Evolutionary conservation across 345 rosid genomes (phyloP).

Genomic region (Sisymbrium altissimum): DNA sequence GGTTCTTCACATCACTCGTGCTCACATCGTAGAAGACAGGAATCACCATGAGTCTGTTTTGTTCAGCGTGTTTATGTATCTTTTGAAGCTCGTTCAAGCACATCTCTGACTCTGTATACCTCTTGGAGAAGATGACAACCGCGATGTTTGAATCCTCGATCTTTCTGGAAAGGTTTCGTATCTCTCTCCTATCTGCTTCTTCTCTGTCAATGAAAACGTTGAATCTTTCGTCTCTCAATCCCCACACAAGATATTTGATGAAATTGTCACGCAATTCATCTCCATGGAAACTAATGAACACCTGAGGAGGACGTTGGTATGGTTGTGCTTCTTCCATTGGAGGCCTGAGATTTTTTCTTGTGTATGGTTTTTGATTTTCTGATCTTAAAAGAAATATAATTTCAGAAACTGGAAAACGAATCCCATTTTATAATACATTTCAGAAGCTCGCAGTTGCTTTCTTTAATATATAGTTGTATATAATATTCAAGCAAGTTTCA

Average conservation of each 20-base stretch:
- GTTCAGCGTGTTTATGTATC: background rate
- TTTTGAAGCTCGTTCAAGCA: slow-evolving; percentile 15
- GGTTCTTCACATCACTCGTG: background rate
- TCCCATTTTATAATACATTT: too few species aligned
- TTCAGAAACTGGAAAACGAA: background rate
- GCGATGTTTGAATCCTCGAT: slow-evolving; percentile 15
- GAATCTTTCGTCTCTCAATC: background rate
- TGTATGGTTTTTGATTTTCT: background rate
- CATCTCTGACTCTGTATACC: background rate
- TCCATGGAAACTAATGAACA: slow-evolving; percentile 27
- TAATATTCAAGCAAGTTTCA: background rate
- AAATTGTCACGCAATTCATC: background rate
- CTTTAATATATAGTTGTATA: background rate
- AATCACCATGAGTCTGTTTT: background rate
- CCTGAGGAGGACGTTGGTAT: slow-evolving; percentile 3
- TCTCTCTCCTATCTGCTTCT: background rate
- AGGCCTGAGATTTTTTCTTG: background rate
- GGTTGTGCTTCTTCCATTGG: background rate
- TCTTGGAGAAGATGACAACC: background rate
- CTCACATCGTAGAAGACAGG: slow-evolving; percentile 14
- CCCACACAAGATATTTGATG: slow-evolving; percentile 5
- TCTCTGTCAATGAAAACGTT: slow-evolving; percentile 1
- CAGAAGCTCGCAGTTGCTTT: background rate
- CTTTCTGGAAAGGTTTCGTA: background rate
- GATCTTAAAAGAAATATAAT: background rate